Base-by-base conservation (phyloP, 768 basidiomycete genomes). In the Pisolithus tinctorius region DNA sequence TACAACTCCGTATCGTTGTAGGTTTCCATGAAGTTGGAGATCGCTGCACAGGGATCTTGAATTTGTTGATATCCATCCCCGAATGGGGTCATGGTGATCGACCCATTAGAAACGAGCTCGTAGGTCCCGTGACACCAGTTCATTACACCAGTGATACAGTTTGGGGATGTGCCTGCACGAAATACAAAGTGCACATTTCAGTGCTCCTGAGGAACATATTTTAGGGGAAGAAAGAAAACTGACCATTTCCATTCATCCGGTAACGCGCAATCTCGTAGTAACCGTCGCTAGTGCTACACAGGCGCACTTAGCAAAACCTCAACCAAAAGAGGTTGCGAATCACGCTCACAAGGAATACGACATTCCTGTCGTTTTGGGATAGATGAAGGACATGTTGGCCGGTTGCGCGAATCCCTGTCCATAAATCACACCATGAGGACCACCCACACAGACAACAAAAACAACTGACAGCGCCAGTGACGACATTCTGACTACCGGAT, bases 21-120 rank as follows among this genome's bases (percentile, higher is more conserved):
- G 43, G 72, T 65, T 61, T 93, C 83, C 60, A 97, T 81, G 63
- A 94, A 86, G 65, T 93, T 91, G 27, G 93, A 92, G 9, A 79
- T 74, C 9, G 93, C 88, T 1, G 86, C 87, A 62, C 95, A 99
- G 0, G 93, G 86, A 58, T 94, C 87, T 73, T 99, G 93, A 38
- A 97, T 78, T 74, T 95, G 94, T 66, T 96, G 92, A 69, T 82
- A 89, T 14, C 95, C 95, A 65, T 99, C 95, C 16, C 76, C 79
- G 55, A 92, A 78, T 1, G 93, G 89, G 3, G 63, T 69, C 61
- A 92, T 70, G 38, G 78, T 65, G 53, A 98, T 80, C 9, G 92
- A 95, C 6, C 93, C 93, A 62, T 97, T 94, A 48, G 71, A 20
- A 53, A 80, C 70, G 42, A 88, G 69, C 0, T 63, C 53, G 69